phyloP scores from a whole-genome alignment of 2,329 filamentous ascomycete genomes.

The Plectosphaerella cucumerina region DNA sequence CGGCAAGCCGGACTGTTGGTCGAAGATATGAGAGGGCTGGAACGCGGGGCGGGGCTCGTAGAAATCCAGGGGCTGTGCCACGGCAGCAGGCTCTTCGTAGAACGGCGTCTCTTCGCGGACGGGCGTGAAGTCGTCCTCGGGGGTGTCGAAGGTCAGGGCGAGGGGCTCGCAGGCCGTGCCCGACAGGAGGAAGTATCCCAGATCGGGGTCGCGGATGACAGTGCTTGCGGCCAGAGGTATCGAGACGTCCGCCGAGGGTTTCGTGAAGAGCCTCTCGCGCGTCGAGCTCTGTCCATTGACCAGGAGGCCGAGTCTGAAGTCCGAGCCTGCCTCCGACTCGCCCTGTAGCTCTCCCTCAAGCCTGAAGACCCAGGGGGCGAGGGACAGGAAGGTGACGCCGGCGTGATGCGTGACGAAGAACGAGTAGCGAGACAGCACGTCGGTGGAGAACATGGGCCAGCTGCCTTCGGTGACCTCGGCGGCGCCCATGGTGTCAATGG shows the following conservation, averaged over 20 bases:
- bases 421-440: conserved; percentile 57
- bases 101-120: conserved; percentile 37
- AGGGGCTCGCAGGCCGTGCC: conserved; percentile 55
- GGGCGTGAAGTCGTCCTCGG: conserved; percentile 46
- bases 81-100: conserved; percentile 35
- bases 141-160: conserved; percentile 54
- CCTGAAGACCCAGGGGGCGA: conserved; percentile 60
- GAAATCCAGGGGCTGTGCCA: conserved; percentile 45
- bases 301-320: conserved; percentile 58
- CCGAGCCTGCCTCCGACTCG: conserved; percentile 52
- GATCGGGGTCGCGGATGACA: conserved; percentile 55
- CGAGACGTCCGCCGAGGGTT: conserved; percentile 39
- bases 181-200: conserved; percentile 61
- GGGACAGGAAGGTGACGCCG: conserved; percentile 56
- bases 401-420: conserved; percentile 60
- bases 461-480: conserved; percentile 50
- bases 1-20: conserved; percentile 51
- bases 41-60: conserved; percentile 64
- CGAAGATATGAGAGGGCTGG: conserved; percentile 58
- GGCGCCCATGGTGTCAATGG: conserved; percentile 54
- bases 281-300: conserved; percentile 53
- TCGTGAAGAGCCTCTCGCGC: conserved; percentile 54
- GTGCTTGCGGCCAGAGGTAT: conserved; percentile 50
- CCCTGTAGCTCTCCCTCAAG: conserved; percentile 57
- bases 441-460: conserved; percentile 61